Conservation (phyloP, 2,329 filamentous ascomycete genomes). For the Apiospora hydei region DNA sequence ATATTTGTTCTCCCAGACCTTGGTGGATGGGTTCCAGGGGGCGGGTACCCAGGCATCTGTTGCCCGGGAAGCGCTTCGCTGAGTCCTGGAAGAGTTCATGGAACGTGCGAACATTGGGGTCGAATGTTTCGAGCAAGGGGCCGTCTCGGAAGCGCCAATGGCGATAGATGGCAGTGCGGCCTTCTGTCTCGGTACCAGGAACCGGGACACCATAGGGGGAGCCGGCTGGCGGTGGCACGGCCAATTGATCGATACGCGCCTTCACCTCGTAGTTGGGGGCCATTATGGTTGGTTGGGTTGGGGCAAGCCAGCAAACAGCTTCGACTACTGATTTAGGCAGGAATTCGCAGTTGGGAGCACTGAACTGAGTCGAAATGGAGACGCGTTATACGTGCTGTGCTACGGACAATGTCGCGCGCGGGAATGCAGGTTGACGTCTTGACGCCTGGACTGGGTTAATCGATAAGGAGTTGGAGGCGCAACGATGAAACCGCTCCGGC, state of each 20-base stretch:
- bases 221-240: conserved; percentile 72
- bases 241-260: conserved; percentile 60
- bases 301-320: background rate
- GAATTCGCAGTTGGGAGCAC: background rate
- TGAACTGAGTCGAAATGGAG: background rate
- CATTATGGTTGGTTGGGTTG: conserved; percentile 36
- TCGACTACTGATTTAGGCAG: background rate
- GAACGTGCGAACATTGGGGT: conserved; percentile 73
- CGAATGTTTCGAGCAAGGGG: conserved; percentile 73
- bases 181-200: conserved; percentile 75
- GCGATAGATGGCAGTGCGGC: conserved; percentile 79
- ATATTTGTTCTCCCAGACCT: conserved; percentile 77
- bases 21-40: conserved; percentile 78
- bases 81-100: conserved; percentile 83
- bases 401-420: background rate
- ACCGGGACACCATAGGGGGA: conserved; percentile 80
- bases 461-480: conserved; percentile 11
- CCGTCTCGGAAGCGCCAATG: conserved; percentile 80
- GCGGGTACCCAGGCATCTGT: conserved; percentile 80
- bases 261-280: conserved; percentile 44
- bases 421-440: conserved; percentile 16
- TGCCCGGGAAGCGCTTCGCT: conserved; percentile 68
- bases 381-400: conserved; percentile 24
- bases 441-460: conserved; percentile 6
- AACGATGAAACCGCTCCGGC: conserved; percentile 11